These are phyloP conservation scores for Lablab purpureus DNA, from an alignment of 306 rosid species.

Conservation along the genomic window DNA sequence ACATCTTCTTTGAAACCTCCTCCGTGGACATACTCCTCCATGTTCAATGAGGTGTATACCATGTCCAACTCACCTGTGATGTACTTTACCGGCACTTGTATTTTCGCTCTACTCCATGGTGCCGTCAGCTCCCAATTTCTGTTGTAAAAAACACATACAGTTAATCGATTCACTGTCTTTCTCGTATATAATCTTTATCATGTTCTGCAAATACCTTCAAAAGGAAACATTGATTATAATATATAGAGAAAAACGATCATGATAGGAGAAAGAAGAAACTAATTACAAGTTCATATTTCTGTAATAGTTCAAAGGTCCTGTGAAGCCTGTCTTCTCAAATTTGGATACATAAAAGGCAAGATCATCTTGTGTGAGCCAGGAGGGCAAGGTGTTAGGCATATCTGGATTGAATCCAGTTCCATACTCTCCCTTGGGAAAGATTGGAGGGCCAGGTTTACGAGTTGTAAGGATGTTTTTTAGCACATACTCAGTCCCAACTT, in stretches of 20 bases:
- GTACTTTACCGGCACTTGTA: slow-evolving; percentile 40
- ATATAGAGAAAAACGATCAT: too few relatives aligned
- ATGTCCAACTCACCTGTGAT: slow-evolving; percentile 51
- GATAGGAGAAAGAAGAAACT: too few relatives aligned
- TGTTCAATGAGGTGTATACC: slow-evolving; percentile 25
- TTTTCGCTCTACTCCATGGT: slow-evolving; percentile 43
- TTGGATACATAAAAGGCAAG: slow-evolving; percentile 50
- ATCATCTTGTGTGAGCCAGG: slow-evolving; percentile 60
- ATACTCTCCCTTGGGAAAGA: slow-evolving; percentile 42
- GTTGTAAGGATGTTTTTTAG: slow-evolving; percentile 42
- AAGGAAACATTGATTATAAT: too few relatives aligned
- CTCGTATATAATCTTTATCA: too few relatives aligned
- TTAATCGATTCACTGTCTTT: neutral
- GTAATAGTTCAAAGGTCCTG: slow-evolving; percentile 59
- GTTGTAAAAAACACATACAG: slow-evolving; percentile 14
- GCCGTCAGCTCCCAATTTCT: slow-evolving; percentile 56
- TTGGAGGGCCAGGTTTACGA: slow-evolving; percentile 41
- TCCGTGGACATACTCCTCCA: slow-evolving; percentile 39
- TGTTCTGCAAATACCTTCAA: too few relatives aligned
- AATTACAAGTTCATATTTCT: slow-evolving; percentile 12
- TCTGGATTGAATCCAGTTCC: slow-evolving; percentile 42
- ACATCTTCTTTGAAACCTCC: slow-evolving; percentile 55
- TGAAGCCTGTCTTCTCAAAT: slow-evolving; percentile 59
- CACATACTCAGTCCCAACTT: slow-evolving; percentile 42
- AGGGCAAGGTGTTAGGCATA: slow-evolving; percentile 39